Evolutionary conservation across 495 filamentous ascomycete species (phyloP).

Genomic region (Rostrohypoxylon terebratum): DNA sequence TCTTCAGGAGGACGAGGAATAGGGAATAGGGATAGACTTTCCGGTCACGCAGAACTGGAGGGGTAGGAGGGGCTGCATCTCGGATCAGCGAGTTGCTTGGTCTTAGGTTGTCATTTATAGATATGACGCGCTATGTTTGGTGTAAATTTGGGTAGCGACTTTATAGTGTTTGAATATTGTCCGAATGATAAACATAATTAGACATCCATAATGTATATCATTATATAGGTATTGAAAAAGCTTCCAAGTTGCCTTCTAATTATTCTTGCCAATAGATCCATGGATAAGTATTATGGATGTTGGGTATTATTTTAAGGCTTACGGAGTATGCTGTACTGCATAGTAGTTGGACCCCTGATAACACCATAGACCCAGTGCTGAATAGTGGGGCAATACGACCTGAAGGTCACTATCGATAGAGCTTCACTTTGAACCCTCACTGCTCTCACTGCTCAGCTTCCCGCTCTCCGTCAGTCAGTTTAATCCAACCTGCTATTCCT

Average conservation of each 20-base stretch:
- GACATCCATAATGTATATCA: constrained; percentile 1
- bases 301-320: not conserved
- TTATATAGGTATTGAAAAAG: not conserved
- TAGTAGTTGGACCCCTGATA: constrained; percentile 3
- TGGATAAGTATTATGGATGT: too few species aligned
- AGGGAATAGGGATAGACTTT: too few species aligned
- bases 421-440: constrained; percentile 21
- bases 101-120: not conserved
- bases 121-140: constrained; percentile 10
- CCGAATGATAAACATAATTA: not conserved
- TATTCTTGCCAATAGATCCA: too few species aligned
- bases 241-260: too few species aligned
- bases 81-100: not conserved
- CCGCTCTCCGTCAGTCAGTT: not conserved
- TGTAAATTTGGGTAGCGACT: not conserved
- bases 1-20: constrained; percentile 57
- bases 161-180: not conserved
- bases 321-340: too few species aligned
- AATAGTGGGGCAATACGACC: constrained; percentile 27
- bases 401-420: constrained; percentile 31
- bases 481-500: not conserved
- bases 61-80: not conserved
- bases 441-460: too few species aligned
- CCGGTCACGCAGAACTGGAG: not conserved
- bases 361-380: not conserved